These are phyloP conservation scores for Saturnispora bothae DNA, from an alignment of 805 yeast species.

Conservation along the genomic window DNA sequence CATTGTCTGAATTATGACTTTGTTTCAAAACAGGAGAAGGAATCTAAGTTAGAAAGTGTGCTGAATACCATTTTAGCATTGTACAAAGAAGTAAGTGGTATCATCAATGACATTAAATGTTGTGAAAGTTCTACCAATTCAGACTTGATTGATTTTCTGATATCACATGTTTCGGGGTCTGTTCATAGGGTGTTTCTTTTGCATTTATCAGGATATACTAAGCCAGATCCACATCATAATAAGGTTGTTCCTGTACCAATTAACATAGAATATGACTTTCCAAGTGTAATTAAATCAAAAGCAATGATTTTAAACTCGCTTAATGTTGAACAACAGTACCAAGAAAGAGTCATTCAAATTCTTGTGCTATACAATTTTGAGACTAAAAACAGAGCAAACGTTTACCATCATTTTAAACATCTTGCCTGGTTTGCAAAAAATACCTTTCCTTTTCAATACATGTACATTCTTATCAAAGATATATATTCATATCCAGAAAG, in stretches of 20 bases:
- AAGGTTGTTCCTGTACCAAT: constrained; percentile 9
- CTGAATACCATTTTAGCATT: constrained; percentile 9
- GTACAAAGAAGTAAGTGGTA: constrained; percentile 8
- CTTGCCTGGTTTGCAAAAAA: constrained; percentile 13
- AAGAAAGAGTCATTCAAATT: constrained; percentile 6
- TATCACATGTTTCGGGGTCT: constrained; percentile 65
- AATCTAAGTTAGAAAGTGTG: constrained; percentile 9
- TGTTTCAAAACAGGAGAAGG: constrained; percentile 7
- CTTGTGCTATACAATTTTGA: constrained; percentile 9
- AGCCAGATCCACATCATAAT: constrained; percentile 10
- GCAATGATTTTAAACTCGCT: constrained; percentile 8
- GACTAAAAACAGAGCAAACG: constrained; percentile 7
- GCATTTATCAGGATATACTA: constrained; percentile 9
- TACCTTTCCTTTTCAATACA: constrained; percentile 12
- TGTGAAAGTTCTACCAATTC: constrained; percentile 22
- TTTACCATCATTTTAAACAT: not conserved
- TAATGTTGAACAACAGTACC: constrained; percentile 5
- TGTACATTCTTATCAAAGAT: constrained; percentile 11
- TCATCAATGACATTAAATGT: constrained; percentile 9
- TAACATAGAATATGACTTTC: constrained; percentile 5
- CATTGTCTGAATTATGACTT: constrained; percentile 13
- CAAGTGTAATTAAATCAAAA: constrained; percentile 6
- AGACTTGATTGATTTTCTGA: constrained; percentile 76
- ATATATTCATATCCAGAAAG: constrained; percentile 10
- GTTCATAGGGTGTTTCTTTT: constrained; percentile 28